Percentiles rank a stretch among this genome's conserved stretches.
Evolutionary conservation across 1,139 yeast genomes (phyloP).

Genomic region (Suhomyces ambrosiae): DNA sequence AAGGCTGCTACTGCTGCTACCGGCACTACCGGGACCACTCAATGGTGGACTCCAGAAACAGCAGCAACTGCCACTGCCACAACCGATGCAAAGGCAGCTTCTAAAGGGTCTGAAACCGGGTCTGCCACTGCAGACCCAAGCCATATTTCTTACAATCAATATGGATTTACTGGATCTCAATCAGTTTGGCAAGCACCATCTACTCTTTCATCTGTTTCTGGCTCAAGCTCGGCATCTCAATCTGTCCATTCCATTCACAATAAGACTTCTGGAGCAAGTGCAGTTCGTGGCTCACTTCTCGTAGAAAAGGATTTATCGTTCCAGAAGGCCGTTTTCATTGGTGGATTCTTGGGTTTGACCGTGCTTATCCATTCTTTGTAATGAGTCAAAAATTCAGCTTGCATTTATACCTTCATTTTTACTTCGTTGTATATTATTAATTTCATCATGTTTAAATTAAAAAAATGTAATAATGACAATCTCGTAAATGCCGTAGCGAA

Average conservation of each 20-base stretch:
- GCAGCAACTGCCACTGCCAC: constrained; percentile 21
- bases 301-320: constrained; percentile 19
- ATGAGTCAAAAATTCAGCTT: constrained; percentile 1
- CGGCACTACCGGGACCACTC: constrained; percentile 12
- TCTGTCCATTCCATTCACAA: constrained; percentile 16
- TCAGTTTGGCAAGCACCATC: constrained; percentile 34
- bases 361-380: constrained; percentile 23
- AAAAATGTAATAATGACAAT: no score
- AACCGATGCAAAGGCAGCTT: constrained; percentile 12
- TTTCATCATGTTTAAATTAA: neutral
- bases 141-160: constrained; percentile 37
- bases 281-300: constrained; percentile 11
- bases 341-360: constrained; percentile 23
- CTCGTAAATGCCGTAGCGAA: no score
- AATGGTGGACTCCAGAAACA: constrained; percentile 14
- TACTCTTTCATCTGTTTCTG: constrained; percentile 13
- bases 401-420: constrained; percentile 8
- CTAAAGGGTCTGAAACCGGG: constrained; percentile 9
- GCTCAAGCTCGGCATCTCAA: constrained; percentile 17
- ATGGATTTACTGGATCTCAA: constrained; percentile 48
- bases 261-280: constrained; percentile 20
- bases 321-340: constrained; percentile 22
- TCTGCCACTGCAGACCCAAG: constrained; percentile 10
- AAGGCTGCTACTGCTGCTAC: constrained; percentile 22
- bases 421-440: constrained; percentile 9